Base-by-base conservation (phyloP, 176 grass and related monocot species). In the Oryza australiensis region DNA sequence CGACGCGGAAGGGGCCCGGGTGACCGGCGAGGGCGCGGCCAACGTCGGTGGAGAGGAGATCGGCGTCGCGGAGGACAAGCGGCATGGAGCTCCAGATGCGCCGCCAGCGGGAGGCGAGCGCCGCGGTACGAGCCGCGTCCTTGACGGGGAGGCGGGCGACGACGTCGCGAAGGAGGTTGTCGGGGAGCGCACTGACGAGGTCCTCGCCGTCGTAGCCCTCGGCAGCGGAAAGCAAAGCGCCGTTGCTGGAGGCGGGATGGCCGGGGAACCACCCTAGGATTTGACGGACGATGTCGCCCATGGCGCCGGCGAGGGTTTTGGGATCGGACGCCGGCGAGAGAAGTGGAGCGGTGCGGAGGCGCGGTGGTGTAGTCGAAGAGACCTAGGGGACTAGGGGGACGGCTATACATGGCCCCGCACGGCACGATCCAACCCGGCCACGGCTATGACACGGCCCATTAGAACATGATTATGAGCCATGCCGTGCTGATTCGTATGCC, bases 81-180 rank as follows among this genome's bases (percentile, higher is more conserved):
- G 76, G 76, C 26, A 32, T 71, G 68, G 59, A 80, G 28, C 41
- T 55, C 59, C 55, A 43, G 55, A 86, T 12, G 22, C 76, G 9
- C 66, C 75, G 76, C 84, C 67, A 86, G 28, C n/a, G 68, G 45
- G 53, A 63, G 57, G 75, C 73, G 38, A 86, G 76, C 65, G 26
- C n/a, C 40, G 76, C 46, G 11, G 84, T 72, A 53, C 41, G 68
- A 5, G 67, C 68, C 0, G 79, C 67, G 12, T 82, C 79, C 79
- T 82, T 72, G 64, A n/a, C 11, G 30, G 68, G 66, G 68, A 82
- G 48, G 22, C 51, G 32, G 22, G 9, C 29, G 62, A 79, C 23
- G 76, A 79, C 18, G 34, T 18, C 20, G 16, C 51, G 18, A 20
- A 13, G 51, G 6, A 22, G 0, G 42, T 10, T 12, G 40, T 41